Evolutionary conservation across 805 yeast genomes (phyloP).

Genomic region (Kodamaea leandrae): DNA sequence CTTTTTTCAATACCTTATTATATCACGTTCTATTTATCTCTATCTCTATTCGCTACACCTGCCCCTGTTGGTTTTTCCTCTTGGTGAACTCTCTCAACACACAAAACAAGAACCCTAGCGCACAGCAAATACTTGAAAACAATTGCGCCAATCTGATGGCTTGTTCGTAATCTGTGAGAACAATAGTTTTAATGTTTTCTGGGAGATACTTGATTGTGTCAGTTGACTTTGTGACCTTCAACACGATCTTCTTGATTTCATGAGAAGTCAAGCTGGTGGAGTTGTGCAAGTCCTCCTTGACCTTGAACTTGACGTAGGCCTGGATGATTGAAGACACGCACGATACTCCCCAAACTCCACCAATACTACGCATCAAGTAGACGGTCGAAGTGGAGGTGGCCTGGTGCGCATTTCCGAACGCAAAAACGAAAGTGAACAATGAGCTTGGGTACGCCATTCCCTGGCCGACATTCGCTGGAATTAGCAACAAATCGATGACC

Average conservation of each 20-base stretch:
- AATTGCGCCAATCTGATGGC: slow-evolving; percentile 27
- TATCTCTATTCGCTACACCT: neutral
- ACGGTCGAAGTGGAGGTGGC: slow-evolving; percentile 41
- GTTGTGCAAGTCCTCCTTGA: slow-evolving; percentile 15
- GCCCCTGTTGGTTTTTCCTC: neutral
- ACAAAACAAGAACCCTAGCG: slow-evolving; percentile 16
- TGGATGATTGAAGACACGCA: slow-evolving; percentile 20
- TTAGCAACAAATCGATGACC: slow-evolving; percentile 22
- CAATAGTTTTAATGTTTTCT: slow-evolving; percentile 16
- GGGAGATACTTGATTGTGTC: slow-evolving; percentile 18
- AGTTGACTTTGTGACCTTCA: slow-evolving; percentile 20
- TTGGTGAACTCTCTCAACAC: slow-evolving; percentile 13
- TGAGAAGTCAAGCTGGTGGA: slow-evolving; percentile 11
- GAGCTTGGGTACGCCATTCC: slow-evolving; percentile 38
- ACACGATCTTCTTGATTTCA: slow-evolving; percentile 19
- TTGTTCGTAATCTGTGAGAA: slow-evolving; percentile 22
- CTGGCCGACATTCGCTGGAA: slow-evolving; percentile 40
- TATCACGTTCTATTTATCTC: neutral
- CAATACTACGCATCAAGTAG: slow-evolving; percentile 37
- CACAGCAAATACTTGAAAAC: slow-evolving; percentile 15
- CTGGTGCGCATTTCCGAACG: slow-evolving; percentile 28
- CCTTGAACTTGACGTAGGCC: slow-evolving; percentile 13
- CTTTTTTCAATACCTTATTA: no score
- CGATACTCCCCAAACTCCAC: slow-evolving; percentile 42
- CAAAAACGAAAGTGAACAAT: slow-evolving; percentile 35